These are phyloP conservation scores for Malassezia psittaci DNA, from an alignment of 1,284 basidiomycete species.

Conservation along the genomic window DNA sequence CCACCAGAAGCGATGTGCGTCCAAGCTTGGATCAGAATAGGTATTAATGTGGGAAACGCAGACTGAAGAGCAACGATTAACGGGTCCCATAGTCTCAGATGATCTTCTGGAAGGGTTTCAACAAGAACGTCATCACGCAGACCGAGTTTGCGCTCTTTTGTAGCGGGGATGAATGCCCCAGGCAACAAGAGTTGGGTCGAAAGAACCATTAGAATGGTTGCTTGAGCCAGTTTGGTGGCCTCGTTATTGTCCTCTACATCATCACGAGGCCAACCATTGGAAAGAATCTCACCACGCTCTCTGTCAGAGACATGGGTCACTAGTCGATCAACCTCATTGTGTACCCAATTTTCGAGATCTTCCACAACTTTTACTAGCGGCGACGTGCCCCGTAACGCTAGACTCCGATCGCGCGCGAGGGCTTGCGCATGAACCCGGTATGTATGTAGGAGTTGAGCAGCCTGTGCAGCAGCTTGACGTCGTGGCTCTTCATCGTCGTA, in stretches of 20 bases:
- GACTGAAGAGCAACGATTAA: constrained; percentile 1
- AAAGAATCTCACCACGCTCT: not conserved
- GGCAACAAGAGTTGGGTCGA: constrained; percentile 12
- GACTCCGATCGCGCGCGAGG: constrained; percentile 27
- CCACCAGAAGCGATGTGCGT: not conserved
- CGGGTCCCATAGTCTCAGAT: constrained; percentile 5
- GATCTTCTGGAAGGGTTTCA: not conserved
- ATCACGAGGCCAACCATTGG: not conserved
- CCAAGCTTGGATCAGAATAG: constrained; percentile 5
- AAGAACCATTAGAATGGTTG: not conserved
- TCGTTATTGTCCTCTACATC: constrained; percentile 1
- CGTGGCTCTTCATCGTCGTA: constrained; percentile 11
- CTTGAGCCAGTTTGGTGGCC: not conserved
- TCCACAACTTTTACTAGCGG: constrained; percentile 19
- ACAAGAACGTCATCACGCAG: not conserved
- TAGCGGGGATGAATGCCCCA: constrained; percentile 10
- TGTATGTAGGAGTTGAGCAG: constrained; percentile 18
- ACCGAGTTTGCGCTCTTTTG: not conserved
- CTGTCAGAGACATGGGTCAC: not conserved
- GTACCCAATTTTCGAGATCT: constrained; percentile 22
- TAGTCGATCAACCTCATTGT: not conserved
- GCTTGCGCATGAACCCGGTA: constrained; percentile 28
- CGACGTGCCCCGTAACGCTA: constrained; percentile 18
- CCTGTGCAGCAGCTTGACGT: constrained; percentile 14
- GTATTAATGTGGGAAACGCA: not conserved